Evolutionary conservation across 805 yeast genomes (phyloP).

Genomic region (Tanozyma kutaoensis): DNA sequence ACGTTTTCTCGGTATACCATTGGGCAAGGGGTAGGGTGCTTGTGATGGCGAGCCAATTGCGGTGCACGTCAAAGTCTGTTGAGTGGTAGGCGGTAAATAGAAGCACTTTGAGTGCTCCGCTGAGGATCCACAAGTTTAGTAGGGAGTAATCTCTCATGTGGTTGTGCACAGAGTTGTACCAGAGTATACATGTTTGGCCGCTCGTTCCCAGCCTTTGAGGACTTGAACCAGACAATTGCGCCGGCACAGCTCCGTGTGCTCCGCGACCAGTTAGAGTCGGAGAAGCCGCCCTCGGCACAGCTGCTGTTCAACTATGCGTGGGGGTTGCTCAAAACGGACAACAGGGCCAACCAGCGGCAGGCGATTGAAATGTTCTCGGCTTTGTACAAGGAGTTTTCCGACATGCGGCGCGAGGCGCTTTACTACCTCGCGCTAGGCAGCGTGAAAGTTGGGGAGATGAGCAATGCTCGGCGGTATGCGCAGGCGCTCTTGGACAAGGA

Average conservation of each 20-base stretch:
- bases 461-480: conserved; percentile 74
- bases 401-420: conserved; percentile 77
- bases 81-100: conserved; percentile 63
- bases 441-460: conserved; percentile 76
- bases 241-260: conserved; percentile 65
- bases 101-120: conserved; percentile 20
- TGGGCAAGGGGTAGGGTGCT: conserved; percentile 52
- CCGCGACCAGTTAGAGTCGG: conserved; percentile 64
- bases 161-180: no score
- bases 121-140: conserved; percentile 21
- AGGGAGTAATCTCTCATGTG: no score
- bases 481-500: conserved; percentile 68
- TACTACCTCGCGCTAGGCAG: conserved; percentile 84
- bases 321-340: conserved; percentile 75
- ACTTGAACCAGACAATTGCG: conserved; percentile 41
- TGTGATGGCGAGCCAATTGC: conserved; percentile 95
- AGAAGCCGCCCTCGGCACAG: conserved; percentile 75
- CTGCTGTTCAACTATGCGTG: conserved; percentile 91
- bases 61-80: conserved; percentile 94
- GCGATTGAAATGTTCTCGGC: conserved; percentile 70
- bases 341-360: conserved; percentile 50
- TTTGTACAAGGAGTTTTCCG: conserved; percentile 62
- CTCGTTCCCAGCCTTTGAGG: conserved; percentile 26
- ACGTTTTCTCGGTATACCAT: conserved; percentile 75
- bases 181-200: neutral